Conservation (phyloP, 208 protist genomes). For the Leishmania aethiopica region DNA sequence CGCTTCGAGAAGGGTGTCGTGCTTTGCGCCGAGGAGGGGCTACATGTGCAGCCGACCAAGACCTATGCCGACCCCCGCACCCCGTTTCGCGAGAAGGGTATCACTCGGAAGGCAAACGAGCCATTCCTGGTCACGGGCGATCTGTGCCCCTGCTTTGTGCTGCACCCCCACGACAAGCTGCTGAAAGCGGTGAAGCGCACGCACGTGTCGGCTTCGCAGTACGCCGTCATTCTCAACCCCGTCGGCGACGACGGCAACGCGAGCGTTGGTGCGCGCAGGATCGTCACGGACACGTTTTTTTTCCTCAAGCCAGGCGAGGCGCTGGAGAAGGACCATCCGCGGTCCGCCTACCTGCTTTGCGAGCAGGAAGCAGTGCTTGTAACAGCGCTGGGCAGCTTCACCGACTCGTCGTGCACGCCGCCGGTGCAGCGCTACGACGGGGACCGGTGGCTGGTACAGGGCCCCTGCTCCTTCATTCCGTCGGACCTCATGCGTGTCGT, state of each 20-base stretch:
- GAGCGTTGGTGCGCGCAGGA: slow-evolving; percentile 28
- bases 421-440: slow-evolving; percentile 61
- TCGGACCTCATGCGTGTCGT: slow-evolving; percentile 43
- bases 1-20: slow-evolving; percentile 47
- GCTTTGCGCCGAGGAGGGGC: slow-evolving; percentile 75
- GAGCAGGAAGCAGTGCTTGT: slow-evolving; percentile 88
- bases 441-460: slow-evolving; percentile 91
- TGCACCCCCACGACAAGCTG: slow-evolving; percentile 93
- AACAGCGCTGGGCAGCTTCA: slow-evolving; percentile 65
- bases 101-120: slow-evolving; percentile 63
- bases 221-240: slow-evolving; percentile 41
- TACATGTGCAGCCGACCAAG: slow-evolving; percentile 83
- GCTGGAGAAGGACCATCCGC: slow-evolving; percentile 57
- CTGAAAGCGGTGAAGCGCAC: slow-evolving; percentile 66
- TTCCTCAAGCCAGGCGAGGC: slow-evolving; percentile 86
- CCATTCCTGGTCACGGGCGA: slow-evolving; percentile 87
- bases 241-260: slow-evolving; percentile 22
- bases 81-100: slow-evolving; percentile 50
- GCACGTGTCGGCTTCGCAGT: slow-evolving; percentile 43
- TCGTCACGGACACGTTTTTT: slow-evolving; percentile 80
- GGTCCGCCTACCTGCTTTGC: slow-evolving; percentile 73
- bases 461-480: slow-evolving; percentile 85
- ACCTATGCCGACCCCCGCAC: slow-evolving; percentile 87
- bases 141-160: slow-evolving; percentile 83
- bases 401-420: slow-evolving; percentile 30